Base-by-base conservation (phyloP, 2,329 filamentous ascomycete genomes). In the Blastomyces percursus region DNA sequence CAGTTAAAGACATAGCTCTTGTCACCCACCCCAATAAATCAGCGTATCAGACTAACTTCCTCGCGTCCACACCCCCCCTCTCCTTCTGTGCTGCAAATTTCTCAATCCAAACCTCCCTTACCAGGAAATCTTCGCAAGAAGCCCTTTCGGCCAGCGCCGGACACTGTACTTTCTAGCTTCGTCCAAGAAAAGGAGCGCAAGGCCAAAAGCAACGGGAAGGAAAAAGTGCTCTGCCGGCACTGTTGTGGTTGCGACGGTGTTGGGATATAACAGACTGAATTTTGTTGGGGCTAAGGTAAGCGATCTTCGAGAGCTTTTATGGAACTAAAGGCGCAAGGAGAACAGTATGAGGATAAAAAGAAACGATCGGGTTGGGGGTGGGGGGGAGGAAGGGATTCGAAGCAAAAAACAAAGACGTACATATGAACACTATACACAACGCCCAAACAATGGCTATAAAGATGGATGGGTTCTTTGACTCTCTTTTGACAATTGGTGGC, bases 141-240 rank as follows among this genome's bases (percentile, higher is more conserved):
- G 64, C 0, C 86, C 81, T 1, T 76, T 70, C 0, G 86, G 86
- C 75, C 80, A 86, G 61, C 72, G 83, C 62, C 87, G 79, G 1
- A 89, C 82, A 27, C 75, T 74, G 61, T 77, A 86, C 72, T 90
- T 90, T 64, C 88, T 80, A 12, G 68, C 76, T 74, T 91, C 88
- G 70, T 91, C 88, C 21, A 89, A 70, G 11, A 85, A 68, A 59
- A 91, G 71, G 46, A 89, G 78, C 0, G 77, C 84, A 30, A 87
- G 65, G 0, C 89, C 89, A 72, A 91, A 91, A 0, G 85, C 81
- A 71, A 88, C 85, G 0, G 89, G 89, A 59, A 93, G 70, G 72
- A 93, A 91, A 83, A 86, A 93, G 70, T 91, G 79, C 72, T 88
- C 88, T 0, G 85, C 84, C 0, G 88, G 87, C 0, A 92, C 84